Conservation (phyloP, 768 basidiomycete genomes). For the Tricholoma bakamatsutake region DNA sequence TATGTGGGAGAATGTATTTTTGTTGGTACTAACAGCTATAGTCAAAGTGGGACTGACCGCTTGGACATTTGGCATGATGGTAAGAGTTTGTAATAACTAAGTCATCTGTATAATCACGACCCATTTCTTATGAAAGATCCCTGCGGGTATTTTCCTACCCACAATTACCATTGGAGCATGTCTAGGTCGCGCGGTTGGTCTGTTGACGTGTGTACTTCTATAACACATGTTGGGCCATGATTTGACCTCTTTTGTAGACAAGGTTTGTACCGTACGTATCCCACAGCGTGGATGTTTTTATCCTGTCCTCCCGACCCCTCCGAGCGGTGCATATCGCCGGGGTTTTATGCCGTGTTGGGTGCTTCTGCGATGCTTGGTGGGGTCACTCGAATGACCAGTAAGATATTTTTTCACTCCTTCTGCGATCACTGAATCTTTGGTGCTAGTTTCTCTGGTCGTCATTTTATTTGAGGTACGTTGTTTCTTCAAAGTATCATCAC, state of each 20-base stretch:
- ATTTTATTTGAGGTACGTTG: slow-evolving; percentile 62
- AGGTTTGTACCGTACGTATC: slow-evolving; percentile 59
- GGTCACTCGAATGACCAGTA: slow-evolving; percentile 73
- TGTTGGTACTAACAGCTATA: slow-evolving; percentile 55
- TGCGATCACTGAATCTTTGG: slow-evolving; percentile 1
- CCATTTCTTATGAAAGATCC: slow-evolving; percentile 38
- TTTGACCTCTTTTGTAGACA: slow-evolving; percentile 37
- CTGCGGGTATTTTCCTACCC: slow-evolving; percentile 72
- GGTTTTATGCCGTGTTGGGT: slow-evolving; percentile 74
- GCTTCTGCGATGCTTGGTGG: slow-evolving; percentile 73
- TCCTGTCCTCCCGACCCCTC: slow-evolving; percentile 70
- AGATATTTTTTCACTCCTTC: slow-evolving; percentile 15
- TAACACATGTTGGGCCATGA: neutral
- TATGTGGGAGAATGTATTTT: slow-evolving; percentile 60
- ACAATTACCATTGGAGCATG: slow-evolving; percentile 73
- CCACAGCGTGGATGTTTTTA: slow-evolving; percentile 62
- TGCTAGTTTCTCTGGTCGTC: slow-evolving; percentile 64
- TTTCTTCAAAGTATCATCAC: neutral
- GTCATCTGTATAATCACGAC: neutral
- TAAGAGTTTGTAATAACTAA: slow-evolving; percentile 18
- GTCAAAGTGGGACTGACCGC: slow-evolving; percentile 60
- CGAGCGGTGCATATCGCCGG: slow-evolving; percentile 63
- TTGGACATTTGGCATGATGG: slow-evolving; percentile 81
- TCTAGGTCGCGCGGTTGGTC: slow-evolving; percentile 63
- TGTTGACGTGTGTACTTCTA: slow-evolving; percentile 47